Base-by-base conservation (phyloP, 1,284 basidiomycete genomes). In the Tranzscheliella williamsii region DNA sequence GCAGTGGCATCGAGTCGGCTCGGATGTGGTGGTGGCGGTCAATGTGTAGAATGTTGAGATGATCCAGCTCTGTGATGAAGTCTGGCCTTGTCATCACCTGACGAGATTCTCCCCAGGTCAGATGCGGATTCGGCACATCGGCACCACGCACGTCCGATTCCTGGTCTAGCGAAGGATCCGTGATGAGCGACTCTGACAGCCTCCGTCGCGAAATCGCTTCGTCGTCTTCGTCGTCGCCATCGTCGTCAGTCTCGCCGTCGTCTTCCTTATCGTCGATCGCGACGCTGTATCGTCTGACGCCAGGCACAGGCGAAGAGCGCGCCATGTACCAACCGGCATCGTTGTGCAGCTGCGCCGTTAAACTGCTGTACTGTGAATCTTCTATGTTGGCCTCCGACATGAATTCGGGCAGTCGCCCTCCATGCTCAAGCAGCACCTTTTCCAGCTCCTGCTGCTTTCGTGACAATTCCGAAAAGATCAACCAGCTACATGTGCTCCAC, bases 401-500 rank as follows among this genome's bases (percentile, higher is more conserved):
- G 38, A 63, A 56, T 3, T 38, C 44, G 2, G 61, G 61, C 31
- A 64, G n/a, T 4, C 42, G 26, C 2, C 61, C 61, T 24, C 47
- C 54, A 24, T 48, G 15, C 26, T 63, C 44, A 5, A 44, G 45
- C 41, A 62, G 34, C 42, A 64, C 23, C 12, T 61, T 57, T 43
- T 72, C 72, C 30, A 73, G 42, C 35, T 54, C 64, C 32, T 64
- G 51, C n/a, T 73, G 72, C 42, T 65, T 56, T 30, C 56, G 52
- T 5, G 61, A 44, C 5, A 73, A 43, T 44, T 72, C 72, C 33
- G 33, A 36, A 35, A 73, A 73, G 24, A 73, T 55, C 18, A 73
- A 53, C 72, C 72, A 73, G 42, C 67, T 70, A 51, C 72, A 73
- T 4, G 72, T 73, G 23, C 67, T 58, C 72, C 72, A 73, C 58